A percentile compares a stretch with the other conserved stretches of the same genome.
phyloP scores from a whole-genome alignment of 176 grass and related monocot genomes.

The Zoysia japonica region DNA sequence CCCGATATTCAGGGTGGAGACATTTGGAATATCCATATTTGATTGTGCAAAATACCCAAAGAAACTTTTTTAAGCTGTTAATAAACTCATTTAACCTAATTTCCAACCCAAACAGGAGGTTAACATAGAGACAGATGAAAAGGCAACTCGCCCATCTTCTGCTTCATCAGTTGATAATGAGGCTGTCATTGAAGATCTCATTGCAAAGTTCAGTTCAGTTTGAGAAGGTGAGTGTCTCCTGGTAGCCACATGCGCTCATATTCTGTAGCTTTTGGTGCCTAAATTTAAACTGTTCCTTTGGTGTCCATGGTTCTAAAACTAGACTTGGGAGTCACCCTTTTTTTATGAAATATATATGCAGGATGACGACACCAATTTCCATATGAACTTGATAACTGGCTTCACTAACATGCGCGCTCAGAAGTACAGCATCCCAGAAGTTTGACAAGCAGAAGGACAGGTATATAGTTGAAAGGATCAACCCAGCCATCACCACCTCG shows the following conservation, averaged over 20 bases:
- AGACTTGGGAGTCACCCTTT: neutral
- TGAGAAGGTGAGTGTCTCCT: constrained; percentile 69
- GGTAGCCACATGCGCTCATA: constrained; percentile 3
- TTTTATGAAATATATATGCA: constrained; percentile 32
- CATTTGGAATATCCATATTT: constrained; percentile 69
- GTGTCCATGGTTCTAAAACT: neutral
- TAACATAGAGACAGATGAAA: constrained; percentile 86
- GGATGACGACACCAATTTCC: constrained; percentile 96
- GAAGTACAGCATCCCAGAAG: constrained; percentile 86
- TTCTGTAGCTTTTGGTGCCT: neutral
- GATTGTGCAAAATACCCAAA: constrained; percentile 70
- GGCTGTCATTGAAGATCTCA: constrained; percentile 75
- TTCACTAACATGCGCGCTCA: constrained; percentile 91
- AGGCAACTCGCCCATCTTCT: constrained; percentile 64
- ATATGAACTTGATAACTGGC: constrained; percentile 88
- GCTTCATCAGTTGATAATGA: constrained; percentile 79
- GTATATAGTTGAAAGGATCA: constrained; percentile 89
- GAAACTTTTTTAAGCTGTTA: constrained; percentile 68
- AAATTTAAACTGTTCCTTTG: neutral
- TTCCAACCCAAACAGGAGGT: constrained; percentile 77
- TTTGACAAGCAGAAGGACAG: constrained; percentile 92
- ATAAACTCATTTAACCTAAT: constrained; percentile 68
- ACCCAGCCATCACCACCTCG: constrained; percentile 83
- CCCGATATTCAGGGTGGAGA: constrained; percentile 78
- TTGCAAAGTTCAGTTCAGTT: constrained; percentile 81